Percentiles rank a stretch among this genome's conserved stretches.
Conservation (phyloP, 345 rosid species). For the Carallia brachiata region DNA sequence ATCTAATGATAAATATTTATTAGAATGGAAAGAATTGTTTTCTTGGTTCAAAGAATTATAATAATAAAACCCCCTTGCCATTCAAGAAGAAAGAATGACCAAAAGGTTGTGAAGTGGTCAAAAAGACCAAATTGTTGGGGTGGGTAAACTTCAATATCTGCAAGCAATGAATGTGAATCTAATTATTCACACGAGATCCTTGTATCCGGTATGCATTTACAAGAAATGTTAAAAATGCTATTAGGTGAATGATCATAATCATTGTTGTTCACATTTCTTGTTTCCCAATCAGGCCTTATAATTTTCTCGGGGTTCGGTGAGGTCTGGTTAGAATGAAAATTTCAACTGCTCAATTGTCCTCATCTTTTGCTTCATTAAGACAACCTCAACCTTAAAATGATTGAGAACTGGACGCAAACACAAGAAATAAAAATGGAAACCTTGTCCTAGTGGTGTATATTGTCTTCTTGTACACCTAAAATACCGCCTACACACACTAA, state of each 20-base stretch:
- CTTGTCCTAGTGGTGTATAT: neutral
- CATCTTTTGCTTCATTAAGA: slow-evolving; percentile 9
- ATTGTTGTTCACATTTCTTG: slow-evolving; percentile 8
- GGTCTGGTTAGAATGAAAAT: slow-evolving; percentile 16
- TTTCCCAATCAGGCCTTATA: slow-evolving; percentile 12
- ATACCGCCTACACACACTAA: slow-evolving; percentile 12
- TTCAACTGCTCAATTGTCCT: slow-evolving; percentile 21
- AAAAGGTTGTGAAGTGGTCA: neutral
- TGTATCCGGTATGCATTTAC: neutral
- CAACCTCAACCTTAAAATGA: slow-evolving; percentile 1
- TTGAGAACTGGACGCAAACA: slow-evolving; percentile 14
- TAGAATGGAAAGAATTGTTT: neutral
- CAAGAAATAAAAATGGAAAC: slow-evolving; percentile 21
- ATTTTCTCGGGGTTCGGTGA: neutral
- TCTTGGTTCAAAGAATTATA: neutral
- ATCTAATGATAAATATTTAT: neutral
- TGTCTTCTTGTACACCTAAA: slow-evolving; percentile 23
- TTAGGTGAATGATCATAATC: slow-evolving; percentile 24
- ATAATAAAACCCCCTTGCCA: neutral
- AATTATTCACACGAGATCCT: neutral
- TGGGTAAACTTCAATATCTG: neutral
- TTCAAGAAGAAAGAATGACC: neutral
- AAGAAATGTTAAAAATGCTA: neutral
- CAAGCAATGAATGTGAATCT: neutral
- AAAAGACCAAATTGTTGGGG: neutral